Evolutionary conservation across 2,329 filamentous ascomycete genomes (phyloP), one percentile per base, ranked within the genome.

Genomic region (Trichoderma hamatum): DNA sequence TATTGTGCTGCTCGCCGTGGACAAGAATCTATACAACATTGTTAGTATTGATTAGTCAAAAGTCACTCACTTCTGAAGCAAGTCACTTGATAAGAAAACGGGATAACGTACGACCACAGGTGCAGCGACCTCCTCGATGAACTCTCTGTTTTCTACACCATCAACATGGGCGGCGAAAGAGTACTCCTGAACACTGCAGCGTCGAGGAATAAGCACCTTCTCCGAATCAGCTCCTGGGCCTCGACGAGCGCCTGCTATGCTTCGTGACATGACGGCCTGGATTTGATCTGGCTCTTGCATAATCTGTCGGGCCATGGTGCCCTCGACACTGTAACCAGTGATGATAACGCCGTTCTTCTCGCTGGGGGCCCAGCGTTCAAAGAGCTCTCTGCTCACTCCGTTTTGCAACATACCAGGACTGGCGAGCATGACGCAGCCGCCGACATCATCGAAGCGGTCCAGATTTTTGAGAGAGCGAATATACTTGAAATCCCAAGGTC

Each of bases 391-490:
- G 75, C 94, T 97, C 21, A 97, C 95, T 62, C 96, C 96, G 69
- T 95, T 98, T 78, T 99, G 95, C 74, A 99, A 84, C 96, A 99
- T 98, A 89, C 96, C 96, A 0, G 96, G 96, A 74, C 92, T 96
- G 5, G 96, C 96, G 66, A 99, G 89, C 93, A 99, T 98, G 66
- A 99, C 94, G 78, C 96, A 98, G 9, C 93, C 90, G 54, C 95
- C 96, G 13, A 97, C 88, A 80, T 99, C 96, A 75, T 99, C 96
- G 76, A 99, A 99, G 11, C 95, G 89, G 76, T 99, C 96, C 5
- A 99, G 86, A 73, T 91, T 96, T 79, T 97, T 96, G 72, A 99
- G 84, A 61, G 93, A 95, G 68, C 96, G 89, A 68, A 99, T 95
- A 76, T 92, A 97, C 73, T 93, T 93, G 81, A 99, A 98, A 75